Conservation (phyloP, 148 eudicot genomes). For the Heliamphora exappendiculata region DNA sequence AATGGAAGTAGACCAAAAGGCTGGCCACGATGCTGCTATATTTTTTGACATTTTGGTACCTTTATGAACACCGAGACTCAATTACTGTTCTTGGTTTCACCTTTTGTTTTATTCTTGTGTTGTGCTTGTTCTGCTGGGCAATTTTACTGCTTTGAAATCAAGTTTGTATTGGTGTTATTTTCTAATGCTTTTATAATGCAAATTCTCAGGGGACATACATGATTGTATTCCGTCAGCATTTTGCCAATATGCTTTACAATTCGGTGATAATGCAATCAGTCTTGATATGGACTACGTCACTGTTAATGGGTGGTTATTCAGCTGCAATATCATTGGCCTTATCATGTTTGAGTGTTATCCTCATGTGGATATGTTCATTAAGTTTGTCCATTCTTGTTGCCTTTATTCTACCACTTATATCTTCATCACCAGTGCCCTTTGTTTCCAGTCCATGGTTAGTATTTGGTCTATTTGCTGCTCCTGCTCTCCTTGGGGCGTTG, state of each 20-base stretch:
- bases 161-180: background rate
- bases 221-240: conserved; percentile 58
- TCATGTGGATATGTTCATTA: conserved; percentile 79
- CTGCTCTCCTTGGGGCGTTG: conserved; percentile 90
- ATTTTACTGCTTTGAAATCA: background rate
- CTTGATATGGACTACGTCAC: conserved; percentile 67
- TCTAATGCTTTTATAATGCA: conserved; percentile 9
- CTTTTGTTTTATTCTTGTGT: conserved; percentile 6
- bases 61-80: background rate
- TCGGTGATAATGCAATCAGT: conserved; percentile 75
- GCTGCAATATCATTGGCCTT: conserved; percentile 56
- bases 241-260: conserved; percentile 75
- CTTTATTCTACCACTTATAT: conserved; percentile 51
- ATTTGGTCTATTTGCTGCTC: conserved; percentile 72
- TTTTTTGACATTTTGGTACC: conserved; percentile 91
- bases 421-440: conserved; percentile 61
- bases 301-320: conserved; percentile 72
- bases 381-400: conserved; percentile 56
- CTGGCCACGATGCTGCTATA: conserved; percentile 48
- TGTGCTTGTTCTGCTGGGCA: background rate
- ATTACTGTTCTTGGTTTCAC: conserved; percentile 11
- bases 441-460: conserved; percentile 70
- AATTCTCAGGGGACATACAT: conserved; percentile 72
- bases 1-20: conserved; percentile 24
- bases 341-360: conserved; percentile 56